These are phyloP conservation scores for Lophiotrema nucula DNA, from an alignment of 495 filamentous ascomycete genomes.

Conservation along the genomic window DNA sequence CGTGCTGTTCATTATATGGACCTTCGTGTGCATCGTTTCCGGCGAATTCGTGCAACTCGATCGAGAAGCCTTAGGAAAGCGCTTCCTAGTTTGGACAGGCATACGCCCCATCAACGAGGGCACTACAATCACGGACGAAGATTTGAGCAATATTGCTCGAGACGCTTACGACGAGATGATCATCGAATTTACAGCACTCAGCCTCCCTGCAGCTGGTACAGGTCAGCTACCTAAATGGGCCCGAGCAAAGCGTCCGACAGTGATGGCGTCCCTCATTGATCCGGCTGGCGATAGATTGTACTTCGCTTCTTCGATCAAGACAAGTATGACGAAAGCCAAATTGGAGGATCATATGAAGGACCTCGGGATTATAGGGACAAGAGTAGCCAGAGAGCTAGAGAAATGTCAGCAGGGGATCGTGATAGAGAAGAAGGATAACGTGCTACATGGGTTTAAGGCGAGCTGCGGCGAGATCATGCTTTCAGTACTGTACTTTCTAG, in stretches of 20 bases:
- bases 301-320: not conserved
- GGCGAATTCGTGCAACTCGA: conserved; percentile 3
- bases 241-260: not conserved
- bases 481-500: not conserved
- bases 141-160: not conserved
- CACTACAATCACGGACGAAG: not conserved
- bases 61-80: not conserved
- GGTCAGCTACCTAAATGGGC: not conserved
- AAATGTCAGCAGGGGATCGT: not conserved
- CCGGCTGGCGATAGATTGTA: not conserved
- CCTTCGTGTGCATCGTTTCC: no score
- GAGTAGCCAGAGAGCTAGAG: not conserved
- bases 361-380: not conserved
- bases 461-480: not conserved
- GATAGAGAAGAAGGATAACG: not conserved
- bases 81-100: not conserved
- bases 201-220: not conserved
- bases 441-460: not conserved
- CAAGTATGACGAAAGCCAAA: not conserved
- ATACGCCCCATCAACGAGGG: not conserved
- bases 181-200: not conserved
- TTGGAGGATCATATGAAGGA: not conserved
- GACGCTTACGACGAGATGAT: not conserved
- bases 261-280: not conserved
- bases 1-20: no score